A percentile compares a stretch with the other conserved stretches of the same genome.
Conservation (phyloP, 495 filamentous ascomycete genomes). For the Glutinoglossum americanum region DNA sequence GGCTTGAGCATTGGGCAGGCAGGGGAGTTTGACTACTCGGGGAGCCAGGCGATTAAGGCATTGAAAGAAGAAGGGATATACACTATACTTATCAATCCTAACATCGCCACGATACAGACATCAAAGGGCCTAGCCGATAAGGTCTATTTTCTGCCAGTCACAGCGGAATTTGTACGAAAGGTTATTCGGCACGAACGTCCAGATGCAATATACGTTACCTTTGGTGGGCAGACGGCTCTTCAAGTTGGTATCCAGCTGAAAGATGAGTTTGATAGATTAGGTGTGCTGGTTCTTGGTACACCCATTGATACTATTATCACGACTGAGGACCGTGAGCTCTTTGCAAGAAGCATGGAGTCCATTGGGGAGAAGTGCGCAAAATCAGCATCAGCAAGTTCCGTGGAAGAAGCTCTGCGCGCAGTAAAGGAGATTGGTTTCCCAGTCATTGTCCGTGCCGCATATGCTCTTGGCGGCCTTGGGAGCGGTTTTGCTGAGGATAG, state of each 20-base stretch:
- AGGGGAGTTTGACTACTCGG: constrained; percentile 97
- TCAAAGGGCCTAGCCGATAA: constrained; percentile 91
- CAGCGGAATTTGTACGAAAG: constrained; percentile 85
- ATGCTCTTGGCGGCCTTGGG: constrained; percentile 84
- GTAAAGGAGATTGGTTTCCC: constrained; percentile 85
- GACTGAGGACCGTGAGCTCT: constrained; percentile 91
- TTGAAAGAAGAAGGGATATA: constrained; percentile 91
- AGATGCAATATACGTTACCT: constrained; percentile 93
- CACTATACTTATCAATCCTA: constrained; percentile 93
- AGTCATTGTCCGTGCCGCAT: constrained; percentile 91
- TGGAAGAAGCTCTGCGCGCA: constrained; percentile 65
- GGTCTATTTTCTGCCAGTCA: constrained; percentile 96
- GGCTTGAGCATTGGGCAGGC: constrained; percentile 92
- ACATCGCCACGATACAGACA: constrained; percentile 97
- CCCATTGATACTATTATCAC: constrained; percentile 96
- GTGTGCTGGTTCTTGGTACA: constrained; percentile 85
- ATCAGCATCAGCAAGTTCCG: constrained; percentile 69
- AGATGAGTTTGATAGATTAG: constrained; percentile 78
- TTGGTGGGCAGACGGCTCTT: constrained; percentile 89
- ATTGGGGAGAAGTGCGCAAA: constrained; percentile 97
- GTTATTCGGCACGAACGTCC: constrained; percentile 89
- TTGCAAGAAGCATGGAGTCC: constrained; percentile 93
- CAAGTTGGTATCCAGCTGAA: constrained; percentile 90
- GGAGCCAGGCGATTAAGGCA: constrained; percentile 83
- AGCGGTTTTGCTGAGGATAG: constrained; percentile 91